A percentile compares a stretch with the other conserved stretches of the same genome.
These are phyloP conservation scores for Tuber umbilicatum DNA, from an alignment of 495 filamentous ascomycete species.

Conservation along the genomic window DNA sequence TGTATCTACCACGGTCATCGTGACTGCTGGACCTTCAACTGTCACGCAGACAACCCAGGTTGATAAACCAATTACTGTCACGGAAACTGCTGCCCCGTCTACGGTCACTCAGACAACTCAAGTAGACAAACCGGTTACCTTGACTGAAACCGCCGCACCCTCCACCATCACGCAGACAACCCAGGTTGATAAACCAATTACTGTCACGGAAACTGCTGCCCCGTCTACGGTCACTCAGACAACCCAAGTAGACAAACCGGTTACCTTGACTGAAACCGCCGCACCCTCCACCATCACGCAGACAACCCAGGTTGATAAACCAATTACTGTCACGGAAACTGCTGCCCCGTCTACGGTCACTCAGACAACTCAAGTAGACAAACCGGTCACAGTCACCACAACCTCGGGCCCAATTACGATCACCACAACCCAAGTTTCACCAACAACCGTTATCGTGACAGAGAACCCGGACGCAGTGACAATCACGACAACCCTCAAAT, in stretches of 20 bases:
- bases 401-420: background rate
- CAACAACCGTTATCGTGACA: background rate
- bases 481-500: background rate
- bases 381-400: background rate
- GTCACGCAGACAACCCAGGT: background rate
- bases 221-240: background rate
- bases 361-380: constrained; percentile 1
- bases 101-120: constrained; percentile 7
- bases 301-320: background rate
- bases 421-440: background rate
- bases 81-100: background rate
- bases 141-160: background rate
- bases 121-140: background rate
- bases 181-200: background rate
- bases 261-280: constrained; percentile 5
- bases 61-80: background rate
- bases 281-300: background rate
- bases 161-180: constrained; percentile 1
- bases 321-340: background rate
- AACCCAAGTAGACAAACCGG: background rate
- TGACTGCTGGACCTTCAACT: background rate
- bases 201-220: constrained; percentile 6
- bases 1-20: background rate
- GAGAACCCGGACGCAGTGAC: background rate
- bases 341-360: background rate